These are phyloP conservation scores for Sugiyamaella novakii DNA, from an alignment of 1,139 yeast species.

Conservation along the genomic window DNA sequence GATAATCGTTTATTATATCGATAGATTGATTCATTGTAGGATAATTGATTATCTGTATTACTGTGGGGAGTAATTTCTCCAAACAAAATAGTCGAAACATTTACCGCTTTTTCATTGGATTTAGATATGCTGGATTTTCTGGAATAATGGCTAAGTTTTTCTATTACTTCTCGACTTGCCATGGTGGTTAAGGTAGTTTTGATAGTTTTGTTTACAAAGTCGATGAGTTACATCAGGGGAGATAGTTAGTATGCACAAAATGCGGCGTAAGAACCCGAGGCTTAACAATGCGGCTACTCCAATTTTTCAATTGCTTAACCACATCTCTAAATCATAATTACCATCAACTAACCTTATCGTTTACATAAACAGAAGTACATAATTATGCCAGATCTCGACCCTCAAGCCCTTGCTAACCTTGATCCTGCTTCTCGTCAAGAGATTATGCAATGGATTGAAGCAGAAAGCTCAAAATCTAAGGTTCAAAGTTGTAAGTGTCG, in stretches of 20 bases:
- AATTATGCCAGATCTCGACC: slow-evolving; percentile 65
- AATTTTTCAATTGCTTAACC: too few species aligned
- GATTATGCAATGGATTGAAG: slow-evolving; percentile 71
- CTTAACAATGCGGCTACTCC: neutral
- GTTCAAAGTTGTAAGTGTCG: slow-evolving; percentile 63
- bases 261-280: too few species aligned
- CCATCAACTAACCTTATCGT: too few species aligned
- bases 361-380: too few species aligned
- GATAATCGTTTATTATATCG: slow-evolving; percentile 14
- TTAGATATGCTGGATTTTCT: neutral
- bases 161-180: slow-evolving; percentile 9
- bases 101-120: neutral
- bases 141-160: slow-evolving; percentile 2
- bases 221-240: too few species aligned
- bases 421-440: slow-evolving; percentile 76
- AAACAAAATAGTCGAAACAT: slow-evolving; percentile 4
- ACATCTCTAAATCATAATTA: too few species aligned
- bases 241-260: too few species aligned
- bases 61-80: neutral
- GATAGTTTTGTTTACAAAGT: neutral
- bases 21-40: slow-evolving; percentile 10
- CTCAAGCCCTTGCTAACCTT: slow-evolving; percentile 60
- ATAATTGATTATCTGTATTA: neutral
- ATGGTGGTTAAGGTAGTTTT: neutral
- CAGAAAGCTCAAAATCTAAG: slow-evolving; percentile 84